Evolutionary conservation across 805 yeast genomes (phyloP).

Genomic region (Sugiyamaella chiloensis): DNA sequence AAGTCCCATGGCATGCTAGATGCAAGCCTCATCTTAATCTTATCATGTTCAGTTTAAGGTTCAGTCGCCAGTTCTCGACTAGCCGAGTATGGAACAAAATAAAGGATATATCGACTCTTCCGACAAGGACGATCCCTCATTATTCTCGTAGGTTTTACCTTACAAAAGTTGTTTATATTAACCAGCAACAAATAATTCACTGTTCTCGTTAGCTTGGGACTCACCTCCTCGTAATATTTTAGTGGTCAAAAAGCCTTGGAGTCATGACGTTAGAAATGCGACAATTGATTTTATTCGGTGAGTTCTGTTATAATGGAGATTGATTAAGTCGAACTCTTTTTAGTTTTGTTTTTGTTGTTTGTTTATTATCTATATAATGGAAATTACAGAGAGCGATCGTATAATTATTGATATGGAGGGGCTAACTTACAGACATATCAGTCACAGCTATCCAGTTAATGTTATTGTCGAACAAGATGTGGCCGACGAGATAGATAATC

Average conservation of each 20-base stretch:
- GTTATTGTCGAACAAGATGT: conserved; percentile 74
- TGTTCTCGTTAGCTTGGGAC: conserved; percentile 56
- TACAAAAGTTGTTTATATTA: background rate
- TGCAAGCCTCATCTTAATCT: no score
- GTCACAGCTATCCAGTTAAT: conserved; percentile 66
- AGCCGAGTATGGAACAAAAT: no score
- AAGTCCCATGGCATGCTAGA: no score
- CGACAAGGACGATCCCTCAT: conserved; percentile 14
- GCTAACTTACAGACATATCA: conserved; percentile 41
- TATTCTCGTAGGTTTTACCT: conserved; percentile 4
- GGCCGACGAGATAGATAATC: conserved; percentile 56
- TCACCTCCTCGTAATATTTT: conserved; percentile 68
- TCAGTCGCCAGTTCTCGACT: no score
- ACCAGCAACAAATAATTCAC: conserved; percentile 4
- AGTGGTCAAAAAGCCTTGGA: conserved; percentile 83
- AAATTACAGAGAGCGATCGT: no score
- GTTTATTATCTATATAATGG: no score
- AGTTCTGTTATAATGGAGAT: no score
- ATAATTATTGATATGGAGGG: no score
- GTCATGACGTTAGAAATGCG: conserved; percentile 58
- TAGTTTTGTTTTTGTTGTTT: no score
- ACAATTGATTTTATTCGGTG: conserved; percentile 56
- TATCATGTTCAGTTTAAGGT: no score
- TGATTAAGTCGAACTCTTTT: no score
- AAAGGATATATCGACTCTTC: no score